Evolutionary conservation across 2,329 filamentous ascomycete species (phyloP).

Genomic region (Ilyonectria destructans): DNA sequence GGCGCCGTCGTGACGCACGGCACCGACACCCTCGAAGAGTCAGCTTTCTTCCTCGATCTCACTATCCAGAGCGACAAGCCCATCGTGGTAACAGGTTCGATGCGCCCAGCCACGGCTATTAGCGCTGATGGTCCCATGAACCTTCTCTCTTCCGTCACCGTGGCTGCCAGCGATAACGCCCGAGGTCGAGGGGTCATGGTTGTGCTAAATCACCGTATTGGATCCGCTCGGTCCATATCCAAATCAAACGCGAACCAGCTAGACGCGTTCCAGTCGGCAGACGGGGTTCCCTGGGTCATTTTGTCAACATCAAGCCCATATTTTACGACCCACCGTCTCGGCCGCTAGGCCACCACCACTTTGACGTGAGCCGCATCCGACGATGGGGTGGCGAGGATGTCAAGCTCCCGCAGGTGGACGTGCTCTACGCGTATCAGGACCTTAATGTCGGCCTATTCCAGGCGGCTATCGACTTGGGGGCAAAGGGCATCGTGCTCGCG

Average conservation of each 20-base stretch:
- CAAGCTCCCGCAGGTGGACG: constrained; percentile 69
- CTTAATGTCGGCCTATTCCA: constrained; percentile 65
- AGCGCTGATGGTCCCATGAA: constrained; percentile 77
- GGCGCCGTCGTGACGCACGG: constrained; percentile 76
- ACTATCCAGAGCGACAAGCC: constrained; percentile 72
- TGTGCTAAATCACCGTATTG: constrained; percentile 75
- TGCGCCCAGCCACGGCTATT: constrained; percentile 75
- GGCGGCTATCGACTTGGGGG: constrained; percentile 65
- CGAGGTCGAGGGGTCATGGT: constrained; percentile 71
- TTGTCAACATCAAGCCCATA: constrained; percentile 71
- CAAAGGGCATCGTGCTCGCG: constrained; percentile 70
- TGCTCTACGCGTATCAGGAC: constrained; percentile 71
- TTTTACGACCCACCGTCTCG: constrained; percentile 72
- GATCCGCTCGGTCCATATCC: constrained; percentile 70
- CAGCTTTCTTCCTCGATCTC: constrained; percentile 74
- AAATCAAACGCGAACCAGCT: constrained; percentile 76
- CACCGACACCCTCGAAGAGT: constrained; percentile 77
- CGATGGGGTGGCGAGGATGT: constrained; percentile 39
- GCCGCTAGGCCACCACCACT: constrained; percentile 64
- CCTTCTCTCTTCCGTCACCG: constrained; percentile 72
- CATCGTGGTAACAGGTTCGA: constrained; percentile 73
- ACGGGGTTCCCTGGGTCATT: constrained; percentile 72
- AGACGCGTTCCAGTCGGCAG: constrained; percentile 73
- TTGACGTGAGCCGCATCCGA: constrained; percentile 52
- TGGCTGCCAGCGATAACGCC: constrained; percentile 65